Conservation (phyloP, 2,329 filamentous ascomycete genomes). For the Dactylellina haptotyla region DNA sequence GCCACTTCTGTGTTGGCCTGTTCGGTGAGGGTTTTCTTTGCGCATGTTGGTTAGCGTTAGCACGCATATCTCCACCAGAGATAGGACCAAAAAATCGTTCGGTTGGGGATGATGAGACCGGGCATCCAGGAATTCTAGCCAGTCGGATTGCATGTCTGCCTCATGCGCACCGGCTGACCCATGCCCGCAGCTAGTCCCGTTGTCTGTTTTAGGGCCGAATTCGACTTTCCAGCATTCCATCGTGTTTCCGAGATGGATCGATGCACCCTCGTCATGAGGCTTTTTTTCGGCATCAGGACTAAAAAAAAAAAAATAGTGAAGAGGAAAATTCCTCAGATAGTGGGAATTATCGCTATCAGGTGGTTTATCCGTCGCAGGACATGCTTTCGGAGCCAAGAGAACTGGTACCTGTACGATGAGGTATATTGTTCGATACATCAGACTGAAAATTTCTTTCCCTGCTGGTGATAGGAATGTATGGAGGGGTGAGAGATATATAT, state of each 20-base stretch:
- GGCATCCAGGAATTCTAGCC: constrained; percentile 7
- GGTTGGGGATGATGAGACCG: too few relatives aligned
- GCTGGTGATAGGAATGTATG: too few relatives aligned
- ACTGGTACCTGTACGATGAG: background rate
- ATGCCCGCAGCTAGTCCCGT: constrained; percentile 26
- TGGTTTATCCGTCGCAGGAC: constrained; percentile 27
- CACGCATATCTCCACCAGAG: too few relatives aligned
- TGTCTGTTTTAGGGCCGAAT: constrained; percentile 43
- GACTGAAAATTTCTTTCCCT: background rate
- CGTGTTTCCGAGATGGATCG: constrained; percentile 34
- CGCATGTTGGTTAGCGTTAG: too few relatives aligned
- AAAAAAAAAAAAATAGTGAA: constrained; percentile 6
- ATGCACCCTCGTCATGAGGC: constrained; percentile 45
- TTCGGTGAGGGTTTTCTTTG: too few relatives aligned
- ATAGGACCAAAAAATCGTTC: too few relatives aligned
- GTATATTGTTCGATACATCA: background rate
- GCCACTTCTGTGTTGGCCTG: background rate
- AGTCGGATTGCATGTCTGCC: constrained; percentile 37
- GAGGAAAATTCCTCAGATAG: constrained; percentile 33
- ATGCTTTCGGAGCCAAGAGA: background rate
- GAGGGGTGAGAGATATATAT: background rate
- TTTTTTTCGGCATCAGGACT: constrained; percentile 37
- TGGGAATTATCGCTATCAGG: constrained; percentile 23
- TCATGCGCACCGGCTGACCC: constrained; percentile 35
- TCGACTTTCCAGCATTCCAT: constrained; percentile 29